Conservation (phyloP, 306 rosid species). For the Betula pendula region DNA sequence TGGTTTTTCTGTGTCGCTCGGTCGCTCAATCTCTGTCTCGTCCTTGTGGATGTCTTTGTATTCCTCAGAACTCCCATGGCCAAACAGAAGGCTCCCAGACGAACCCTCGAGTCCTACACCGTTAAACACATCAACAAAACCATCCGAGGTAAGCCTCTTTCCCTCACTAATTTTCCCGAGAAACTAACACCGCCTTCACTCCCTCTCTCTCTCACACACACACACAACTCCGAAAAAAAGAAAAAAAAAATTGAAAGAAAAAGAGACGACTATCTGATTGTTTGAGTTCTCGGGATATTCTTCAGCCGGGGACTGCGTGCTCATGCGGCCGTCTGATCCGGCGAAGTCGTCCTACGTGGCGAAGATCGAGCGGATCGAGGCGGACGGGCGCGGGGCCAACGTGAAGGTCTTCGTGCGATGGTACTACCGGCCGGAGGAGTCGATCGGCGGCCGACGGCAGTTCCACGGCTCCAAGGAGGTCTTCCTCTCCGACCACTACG, state of each 20-base stretch:
- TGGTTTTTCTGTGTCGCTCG: conserved; percentile 5
- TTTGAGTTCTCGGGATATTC: background rate
- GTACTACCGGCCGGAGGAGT: conserved; percentile 99
- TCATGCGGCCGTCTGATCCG: conserved; percentile 83
- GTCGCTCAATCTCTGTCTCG: background rate
- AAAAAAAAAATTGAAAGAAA: background rate
- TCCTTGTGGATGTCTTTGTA: background rate
- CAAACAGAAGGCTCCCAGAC: conserved; percentile 82
- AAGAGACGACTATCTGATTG: background rate
- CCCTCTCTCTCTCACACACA: background rate
- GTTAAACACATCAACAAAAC: conserved; percentile 83
- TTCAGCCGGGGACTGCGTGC: conserved; percentile 89
- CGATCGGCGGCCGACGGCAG: conserved; percentile 97
- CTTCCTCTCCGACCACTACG: conserved; percentile 90
- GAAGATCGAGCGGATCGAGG: conserved; percentile 90
- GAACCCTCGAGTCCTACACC: conserved; percentile 90
- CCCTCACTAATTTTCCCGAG: background rate
- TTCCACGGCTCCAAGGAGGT: conserved; percentile 96
- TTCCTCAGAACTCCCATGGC: conserved; percentile 49
- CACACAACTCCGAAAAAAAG: too few relatives aligned
- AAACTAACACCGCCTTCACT: background rate
- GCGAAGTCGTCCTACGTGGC: conserved; percentile 92
- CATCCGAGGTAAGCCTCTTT: conserved; percentile 52
- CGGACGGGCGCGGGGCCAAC: conserved; percentile 89
- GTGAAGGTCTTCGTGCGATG: conserved; percentile 88